These are phyloP conservation scores for Punica granatum DNA, from an alignment of 345 rosid genomes.

Conservation along the genomic window DNA sequence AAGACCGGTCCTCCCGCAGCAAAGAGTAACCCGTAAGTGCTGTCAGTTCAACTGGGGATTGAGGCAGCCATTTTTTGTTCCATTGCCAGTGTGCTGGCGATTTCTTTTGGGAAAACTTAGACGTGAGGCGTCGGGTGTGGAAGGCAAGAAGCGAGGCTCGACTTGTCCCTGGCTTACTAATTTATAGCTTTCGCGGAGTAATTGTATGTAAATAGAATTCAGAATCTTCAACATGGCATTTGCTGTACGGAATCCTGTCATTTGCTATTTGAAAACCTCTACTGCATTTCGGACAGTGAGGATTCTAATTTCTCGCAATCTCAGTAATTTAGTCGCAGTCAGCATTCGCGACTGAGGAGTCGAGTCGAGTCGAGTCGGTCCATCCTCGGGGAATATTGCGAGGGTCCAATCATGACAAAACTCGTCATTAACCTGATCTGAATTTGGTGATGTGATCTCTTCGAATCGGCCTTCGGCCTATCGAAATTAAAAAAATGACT, in stretches of 20 bases:
- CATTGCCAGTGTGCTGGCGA: neutral
- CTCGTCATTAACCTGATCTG: neutral
- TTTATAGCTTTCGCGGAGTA: too few species aligned
- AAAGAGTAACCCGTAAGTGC: constrained; percentile 39
- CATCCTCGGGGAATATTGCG: neutral
- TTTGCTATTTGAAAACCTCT: neutral
- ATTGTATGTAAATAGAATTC: neutral
- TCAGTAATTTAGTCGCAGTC: too few species aligned
- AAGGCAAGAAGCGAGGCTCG: neutral
- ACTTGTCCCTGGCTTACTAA: neutral
- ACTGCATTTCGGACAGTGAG: neutral
- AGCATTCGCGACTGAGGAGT: too few species aligned
- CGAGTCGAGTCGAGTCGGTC: neutral
- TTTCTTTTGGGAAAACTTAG: neutral
- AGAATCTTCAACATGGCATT: neutral
- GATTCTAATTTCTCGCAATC: neutral
- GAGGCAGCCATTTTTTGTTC: neutral
- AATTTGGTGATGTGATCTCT: too few species aligned
- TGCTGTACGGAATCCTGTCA: neutral
- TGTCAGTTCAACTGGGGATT: neutral
- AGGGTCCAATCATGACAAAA: neutral
- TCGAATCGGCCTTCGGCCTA: neutral
- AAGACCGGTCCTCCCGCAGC: constrained; percentile 69
- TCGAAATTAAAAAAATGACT: neutral
- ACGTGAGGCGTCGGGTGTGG: neutral